Percentiles rank a stretch among this genome's conserved stretches.
phyloP scores from a whole-genome alignment of 208 protist species.

The Trypanosoma cruzi region DNA sequence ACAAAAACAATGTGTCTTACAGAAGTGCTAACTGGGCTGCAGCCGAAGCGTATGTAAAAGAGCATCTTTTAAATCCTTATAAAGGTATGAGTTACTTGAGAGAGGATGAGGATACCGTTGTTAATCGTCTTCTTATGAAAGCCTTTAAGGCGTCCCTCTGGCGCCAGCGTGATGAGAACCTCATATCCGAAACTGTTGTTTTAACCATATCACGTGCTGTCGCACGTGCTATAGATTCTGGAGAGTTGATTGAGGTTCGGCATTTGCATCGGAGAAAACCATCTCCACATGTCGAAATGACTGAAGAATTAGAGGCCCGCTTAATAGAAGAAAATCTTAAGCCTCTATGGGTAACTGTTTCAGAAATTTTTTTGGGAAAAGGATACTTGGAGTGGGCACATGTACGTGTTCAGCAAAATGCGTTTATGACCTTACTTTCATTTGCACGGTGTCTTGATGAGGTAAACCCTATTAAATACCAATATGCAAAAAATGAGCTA shows the following conservation, averaged over 20 bases:
- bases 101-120: slow-evolving; percentile 47
- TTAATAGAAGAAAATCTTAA: slow-evolving; percentile 35
- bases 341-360: slow-evolving; percentile 57
- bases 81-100: slow-evolving; percentile 29
- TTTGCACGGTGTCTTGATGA: slow-evolving; percentile 60
- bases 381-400: slow-evolving; percentile 55
- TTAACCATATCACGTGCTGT: slow-evolving; percentile 38
- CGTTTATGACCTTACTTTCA: slow-evolving; percentile 78
- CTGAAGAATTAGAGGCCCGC: slow-evolving; percentile 14
- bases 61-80: slow-evolving; percentile 54
- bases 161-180: slow-evolving; percentile 68
- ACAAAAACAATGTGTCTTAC: slow-evolving; percentile 72
- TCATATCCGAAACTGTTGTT: slow-evolving; percentile 73
- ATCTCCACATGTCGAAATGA: neutral
- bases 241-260: slow-evolving; percentile 17
- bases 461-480: slow-evolving; percentile 59
- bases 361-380: slow-evolving; percentile 58
- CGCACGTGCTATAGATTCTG: slow-evolving; percentile 21
- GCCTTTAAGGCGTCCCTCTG: slow-evolving; percentile 72
- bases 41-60: slow-evolving; percentile 55
- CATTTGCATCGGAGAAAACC: slow-evolving; percentile 8
- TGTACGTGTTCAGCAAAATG: slow-evolving; percentile 75
- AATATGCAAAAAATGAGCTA: slow-evolving; percentile 40
- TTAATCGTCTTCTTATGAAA: slow-evolving; percentile 77
- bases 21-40: slow-evolving; percentile 71